Evolutionary conservation across 2,329 filamentous ascomycete species (phyloP).

Genomic region (Lasiodiplodia gonubiensis): DNA sequence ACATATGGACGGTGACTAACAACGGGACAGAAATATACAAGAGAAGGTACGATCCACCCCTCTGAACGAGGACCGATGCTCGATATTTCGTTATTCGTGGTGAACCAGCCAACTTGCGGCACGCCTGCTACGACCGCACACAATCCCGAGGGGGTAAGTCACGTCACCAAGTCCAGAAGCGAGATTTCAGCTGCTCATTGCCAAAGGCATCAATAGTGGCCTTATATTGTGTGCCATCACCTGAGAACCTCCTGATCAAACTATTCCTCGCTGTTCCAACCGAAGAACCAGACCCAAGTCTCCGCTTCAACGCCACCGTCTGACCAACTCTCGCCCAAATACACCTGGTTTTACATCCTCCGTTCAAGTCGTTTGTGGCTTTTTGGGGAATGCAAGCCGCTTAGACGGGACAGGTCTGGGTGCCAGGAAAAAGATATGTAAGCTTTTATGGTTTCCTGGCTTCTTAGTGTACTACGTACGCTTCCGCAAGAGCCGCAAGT

Average conservation of each 20-base stretch:
- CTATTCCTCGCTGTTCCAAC: background rate
- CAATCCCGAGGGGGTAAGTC: background rate
- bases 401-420: slow-evolving; percentile 28
- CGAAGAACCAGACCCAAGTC: background rate
- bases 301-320: slow-evolving; percentile 9
- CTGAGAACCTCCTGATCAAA: slow-evolving; percentile 14
- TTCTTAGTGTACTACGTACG: slow-evolving; percentile 34
- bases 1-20: background rate
- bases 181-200: background rate
- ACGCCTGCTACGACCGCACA: background rate
- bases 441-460: background rate
- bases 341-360: background rate
- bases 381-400: background rate
- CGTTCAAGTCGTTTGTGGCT: background rate
- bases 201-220: background rate
- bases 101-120: background rate
- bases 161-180: background rate
- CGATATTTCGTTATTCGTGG: background rate
- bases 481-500: slow-evolving; percentile 47
- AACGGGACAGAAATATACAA: background rate
- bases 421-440: background rate
- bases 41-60: background rate
- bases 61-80: background rate
- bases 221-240: background rate
- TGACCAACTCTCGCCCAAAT: background rate